Evolutionary conservation across 306 rosid species (phyloP), one percentile per base, ranked within the genome.

Genomic region (Quercus alba): DNA sequence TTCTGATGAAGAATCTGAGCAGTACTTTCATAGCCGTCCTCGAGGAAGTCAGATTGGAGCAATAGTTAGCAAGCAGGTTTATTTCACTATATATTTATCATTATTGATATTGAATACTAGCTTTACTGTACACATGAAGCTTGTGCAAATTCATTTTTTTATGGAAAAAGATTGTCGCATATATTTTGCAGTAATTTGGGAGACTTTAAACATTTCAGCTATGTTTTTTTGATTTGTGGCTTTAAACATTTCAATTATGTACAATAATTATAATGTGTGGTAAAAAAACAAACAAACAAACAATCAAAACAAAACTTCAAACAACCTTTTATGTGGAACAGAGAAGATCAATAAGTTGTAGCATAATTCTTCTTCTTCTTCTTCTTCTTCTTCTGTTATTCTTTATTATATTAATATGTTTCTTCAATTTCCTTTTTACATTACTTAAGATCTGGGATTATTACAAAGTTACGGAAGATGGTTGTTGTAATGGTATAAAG

Each of bases 1-100:
- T 83, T 86, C 97, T 31, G 94, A 93, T 3, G 92, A 88, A 85
- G 97, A 95, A 90, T 93, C 99, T 77, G 92, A 90, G 79, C 86
- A 84, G 76, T 95, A 95, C 84, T 95, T 93, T 84, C 99, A 93
- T 75, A 91, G 97, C 84, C 99, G 99, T 46, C 99, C 99, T 68
- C 88, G 83, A 76, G 99, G 99, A 81, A 93, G 99, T 82, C 99
- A 95, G 88, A 85, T 95, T 77, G 98, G 98, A 84, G 99, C 99
- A 77, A 88, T 91, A 62, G 99, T 81, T 81, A 95, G 99, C 89
- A 90, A 92, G 85, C 99, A 95, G 97, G 99, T 95, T 82, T 75
- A 31, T 79, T 56, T 77, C 76, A 41, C 58, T 68, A 61, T 52
- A 38, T 72, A 64, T 71, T 74, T 20, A 38, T 38, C 11, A 38